Evolutionary conservation across 2,329 filamentous ascomycete species (phyloP).

Genomic region (Furcasterigmium furcatum): DNA sequence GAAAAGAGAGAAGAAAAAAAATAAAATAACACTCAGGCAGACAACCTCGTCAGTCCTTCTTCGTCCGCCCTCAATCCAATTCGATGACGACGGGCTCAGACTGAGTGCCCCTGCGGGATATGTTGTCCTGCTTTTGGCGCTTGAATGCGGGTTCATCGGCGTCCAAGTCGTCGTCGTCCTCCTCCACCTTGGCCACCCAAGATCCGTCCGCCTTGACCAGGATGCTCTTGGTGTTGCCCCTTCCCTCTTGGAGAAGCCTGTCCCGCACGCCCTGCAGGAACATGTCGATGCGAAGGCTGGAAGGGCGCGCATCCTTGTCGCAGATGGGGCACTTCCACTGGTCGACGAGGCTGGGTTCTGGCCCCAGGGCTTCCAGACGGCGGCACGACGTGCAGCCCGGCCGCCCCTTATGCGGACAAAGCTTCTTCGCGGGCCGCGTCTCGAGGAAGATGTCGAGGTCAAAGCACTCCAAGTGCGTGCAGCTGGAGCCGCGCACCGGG

Average conservation of each 20-base stretch:
- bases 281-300: conserved; percentile 66
- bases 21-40: no score
- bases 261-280: conserved; percentile 65
- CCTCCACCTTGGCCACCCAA: conserved; percentile 27
- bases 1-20: background rate
- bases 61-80: conserved; percentile 12
- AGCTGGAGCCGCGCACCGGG: conserved; percentile 69
- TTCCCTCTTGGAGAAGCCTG: conserved; percentile 34
- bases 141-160: conserved; percentile 2
- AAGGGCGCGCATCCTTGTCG: conserved; percentile 70
- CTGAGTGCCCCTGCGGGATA: background rate
- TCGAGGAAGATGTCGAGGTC: conserved; percentile 79
- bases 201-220: conserved; percentile 22
- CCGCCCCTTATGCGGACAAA: conserved; percentile 27
- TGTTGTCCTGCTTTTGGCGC: background rate
- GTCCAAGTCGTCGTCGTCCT: conserved; percentile 21
- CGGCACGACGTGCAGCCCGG: conserved; percentile 31
- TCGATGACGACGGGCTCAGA: conserved; percentile 9
- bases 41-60: no score
- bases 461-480: conserved; percentile 83
- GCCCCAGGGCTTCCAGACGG: background rate
- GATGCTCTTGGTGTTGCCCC: conserved; percentile 23
- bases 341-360: conserved; percentile 57
- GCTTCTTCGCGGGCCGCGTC: conserved; percentile 53
- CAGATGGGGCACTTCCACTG: conserved; percentile 90